Evolutionary conservation across 179 eudicot genomes (phyloP), one percentile per base, ranked within the genome.

Genomic region (Silene noctiflora): DNA sequence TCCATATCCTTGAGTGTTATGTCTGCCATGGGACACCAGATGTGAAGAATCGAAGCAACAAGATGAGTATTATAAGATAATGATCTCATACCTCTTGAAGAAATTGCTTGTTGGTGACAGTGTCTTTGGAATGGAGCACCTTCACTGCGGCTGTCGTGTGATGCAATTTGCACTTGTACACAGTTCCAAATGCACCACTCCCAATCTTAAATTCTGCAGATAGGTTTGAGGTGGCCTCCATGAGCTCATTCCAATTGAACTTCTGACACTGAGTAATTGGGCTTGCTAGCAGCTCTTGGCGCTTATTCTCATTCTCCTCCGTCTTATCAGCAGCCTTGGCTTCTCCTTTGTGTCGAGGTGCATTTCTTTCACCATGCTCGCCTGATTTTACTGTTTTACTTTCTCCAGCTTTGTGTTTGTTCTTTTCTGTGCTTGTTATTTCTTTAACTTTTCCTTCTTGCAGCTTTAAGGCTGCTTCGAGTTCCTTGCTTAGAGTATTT

Each of bases 61-160:
- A 39, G 9, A 10, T 35, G 42, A 35, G 42, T 35, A 35, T 35
- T 13, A 9, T 1, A 69, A 16, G 51, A 70, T 4, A 22, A 35
- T 71, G 61, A 33, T 66, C 2, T 66, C 62, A 53, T 86, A 92
- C 97, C 97, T 92, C 97, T 78, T 88, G 93, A 76, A 82, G 88
- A 81, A 89, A 92, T 79, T 92, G 93, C 74, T 87, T 92, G 70
- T 76, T 86, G 56, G 82, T 82, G 78, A 80, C 85, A 70, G 85
- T 87, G 67, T 86, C 90, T 78, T 84, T 77, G 35, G 89, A 82
- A 76, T 87, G 91, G 31, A 91, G 89, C 46, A 90, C 89, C 82
- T 92, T 92, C 16, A 85, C 88, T 6, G 97, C 97, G 27, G 87
- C 97, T 10, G 87, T 83, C 14, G 91, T 92, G 81, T 89, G 90